These are phyloP conservation scores for Hypoxylon sp. DNA, from an alignment of 2,329 filamentous ascomycete genomes.

Conservation along the genomic window DNA sequence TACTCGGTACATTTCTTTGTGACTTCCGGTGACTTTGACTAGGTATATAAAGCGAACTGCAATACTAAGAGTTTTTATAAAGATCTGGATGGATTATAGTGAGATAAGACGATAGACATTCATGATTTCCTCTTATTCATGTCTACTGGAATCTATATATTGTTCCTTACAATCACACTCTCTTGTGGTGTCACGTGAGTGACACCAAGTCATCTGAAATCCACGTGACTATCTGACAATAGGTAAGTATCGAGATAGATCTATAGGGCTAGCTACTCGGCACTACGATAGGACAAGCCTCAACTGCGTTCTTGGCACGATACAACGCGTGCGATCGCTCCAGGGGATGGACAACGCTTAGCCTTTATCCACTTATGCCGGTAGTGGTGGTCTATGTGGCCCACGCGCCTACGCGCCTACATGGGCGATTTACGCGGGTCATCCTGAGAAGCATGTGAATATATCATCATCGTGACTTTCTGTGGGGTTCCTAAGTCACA, in stretches of 20 bases:
- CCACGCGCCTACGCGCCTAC: neutral
- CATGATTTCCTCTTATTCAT: no score
- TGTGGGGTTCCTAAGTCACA: neutral
- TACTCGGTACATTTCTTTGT: no score
- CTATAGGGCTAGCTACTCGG: neutral
- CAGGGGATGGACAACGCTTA: constrained; percentile 2
- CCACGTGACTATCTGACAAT: no score
- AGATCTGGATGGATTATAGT: no score
- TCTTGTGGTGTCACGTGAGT: no score
- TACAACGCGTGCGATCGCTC: neutral
- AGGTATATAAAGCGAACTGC: no score
- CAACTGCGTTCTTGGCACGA: neutral
- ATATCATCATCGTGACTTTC: neutral
- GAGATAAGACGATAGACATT: no score
- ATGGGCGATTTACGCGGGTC: neutral
- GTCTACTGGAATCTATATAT: no score
- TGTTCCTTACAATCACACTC: no score
- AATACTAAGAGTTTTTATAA: no score
- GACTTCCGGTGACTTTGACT: no score
- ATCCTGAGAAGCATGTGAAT: constrained; percentile 13
- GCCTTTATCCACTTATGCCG: constrained; percentile 1
- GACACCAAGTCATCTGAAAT: no score
- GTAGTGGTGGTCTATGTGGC: neutral
- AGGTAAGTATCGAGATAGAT: neutral
- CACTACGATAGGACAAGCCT: constrained; percentile 1